phyloP scores from a whole-genome alignment of 805 yeast genomes.

The Maudiozyma barnettii region DNA sequence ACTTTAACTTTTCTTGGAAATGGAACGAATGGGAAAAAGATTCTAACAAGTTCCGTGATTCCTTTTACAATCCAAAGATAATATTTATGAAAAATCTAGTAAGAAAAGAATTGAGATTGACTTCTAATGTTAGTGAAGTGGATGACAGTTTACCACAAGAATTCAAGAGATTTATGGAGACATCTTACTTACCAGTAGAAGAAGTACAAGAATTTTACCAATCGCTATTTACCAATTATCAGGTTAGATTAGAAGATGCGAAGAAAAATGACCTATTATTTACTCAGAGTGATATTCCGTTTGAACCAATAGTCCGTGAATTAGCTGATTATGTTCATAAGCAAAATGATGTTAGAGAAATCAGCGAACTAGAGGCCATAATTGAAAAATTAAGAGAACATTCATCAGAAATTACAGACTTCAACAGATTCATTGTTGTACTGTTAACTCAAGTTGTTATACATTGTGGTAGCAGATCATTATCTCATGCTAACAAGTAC shows the following conservation, averaged over 20 bases:
- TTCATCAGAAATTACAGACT: constrained; percentile 24
- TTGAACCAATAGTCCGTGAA: constrained; percentile 29
- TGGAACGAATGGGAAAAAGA: constrained; percentile 90
- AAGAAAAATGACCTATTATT: constrained; percentile 33
- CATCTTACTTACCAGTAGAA: constrained; percentile 30
- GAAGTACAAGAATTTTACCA: constrained; percentile 33
- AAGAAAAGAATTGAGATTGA: constrained; percentile 72
- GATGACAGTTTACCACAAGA: constrained; percentile 60
- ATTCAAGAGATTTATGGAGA: constrained; percentile 40
- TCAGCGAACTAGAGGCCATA: constrained; percentile 24
- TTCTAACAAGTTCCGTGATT: constrained; percentile 36
- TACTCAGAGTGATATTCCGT: constrained; percentile 31
- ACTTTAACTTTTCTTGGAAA: constrained; percentile 93
- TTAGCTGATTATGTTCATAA: constrained; percentile 33
- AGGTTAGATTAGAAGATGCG: constrained; percentile 23
- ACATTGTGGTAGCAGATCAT: constrained; percentile 78
- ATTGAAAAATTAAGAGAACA: constrained; percentile 26
- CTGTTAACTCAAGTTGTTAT: constrained; percentile 63
- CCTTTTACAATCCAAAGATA: constrained; percentile 58
- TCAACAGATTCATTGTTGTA: constrained; percentile 43
- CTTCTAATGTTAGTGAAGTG: constrained; percentile 59
- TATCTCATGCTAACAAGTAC: constrained; percentile 62
- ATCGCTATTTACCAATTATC: constrained; percentile 19
- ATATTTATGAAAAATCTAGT: constrained; percentile 70
- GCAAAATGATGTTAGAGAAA: constrained; percentile 22